Percentiles rank a stretch among this genome's conserved stretches.
Evolutionary conservation across 306 rosid genomes (phyloP).

Genomic region (Dalbergia cochinchinensis): DNA sequence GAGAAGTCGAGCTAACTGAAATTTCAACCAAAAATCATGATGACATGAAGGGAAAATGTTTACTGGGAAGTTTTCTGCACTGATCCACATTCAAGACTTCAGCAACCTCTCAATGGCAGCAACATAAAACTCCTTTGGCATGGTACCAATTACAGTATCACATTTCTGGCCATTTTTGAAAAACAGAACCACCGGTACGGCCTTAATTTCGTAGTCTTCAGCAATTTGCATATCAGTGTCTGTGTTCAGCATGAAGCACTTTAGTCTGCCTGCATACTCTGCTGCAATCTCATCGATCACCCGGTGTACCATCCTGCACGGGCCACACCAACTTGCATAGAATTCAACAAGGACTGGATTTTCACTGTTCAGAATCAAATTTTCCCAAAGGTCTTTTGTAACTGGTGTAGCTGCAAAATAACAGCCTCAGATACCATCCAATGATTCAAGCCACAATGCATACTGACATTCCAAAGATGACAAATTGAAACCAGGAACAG

Average conservation of each 20-base stretch:
- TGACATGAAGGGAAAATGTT: slow-evolving; percentile 32
- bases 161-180: slow-evolving; percentile 84
- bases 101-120: slow-evolving; percentile 86
- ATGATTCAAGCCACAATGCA: slow-evolving; percentile 19
- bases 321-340: slow-evolving; percentile 96
- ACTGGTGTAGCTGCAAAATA: slow-evolving; percentile 65
- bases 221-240: slow-evolving; percentile 76
- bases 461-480: slow-evolving; percentile 28
- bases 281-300: slow-evolving; percentile 78
- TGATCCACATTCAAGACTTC: slow-evolving; percentile 49
- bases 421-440: slow-evolving; percentile 43
- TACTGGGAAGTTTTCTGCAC: slow-evolving; percentile 10
- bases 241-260: slow-evolving; percentile 80
- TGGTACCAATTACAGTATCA: slow-evolving; percentile 86
- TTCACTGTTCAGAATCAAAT: slow-evolving; percentile 64
- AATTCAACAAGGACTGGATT: slow-evolving; percentile 88
- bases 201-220: slow-evolving; percentile 82
- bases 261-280: slow-evolving; percentile 77
- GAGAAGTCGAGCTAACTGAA: slow-evolving; percentile 25
- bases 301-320: slow-evolving; percentile 92
- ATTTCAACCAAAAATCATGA: slow-evolving; percentile 42
- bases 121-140: slow-evolving; percentile 94
- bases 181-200: slow-evolving; percentile 89
- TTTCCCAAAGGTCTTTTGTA: slow-evolving; percentile 78
- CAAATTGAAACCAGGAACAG: slow-evolving; percentile 14